Conservation (phyloP, 208 protist species). For the Trypanosoma melophagium region DNA sequence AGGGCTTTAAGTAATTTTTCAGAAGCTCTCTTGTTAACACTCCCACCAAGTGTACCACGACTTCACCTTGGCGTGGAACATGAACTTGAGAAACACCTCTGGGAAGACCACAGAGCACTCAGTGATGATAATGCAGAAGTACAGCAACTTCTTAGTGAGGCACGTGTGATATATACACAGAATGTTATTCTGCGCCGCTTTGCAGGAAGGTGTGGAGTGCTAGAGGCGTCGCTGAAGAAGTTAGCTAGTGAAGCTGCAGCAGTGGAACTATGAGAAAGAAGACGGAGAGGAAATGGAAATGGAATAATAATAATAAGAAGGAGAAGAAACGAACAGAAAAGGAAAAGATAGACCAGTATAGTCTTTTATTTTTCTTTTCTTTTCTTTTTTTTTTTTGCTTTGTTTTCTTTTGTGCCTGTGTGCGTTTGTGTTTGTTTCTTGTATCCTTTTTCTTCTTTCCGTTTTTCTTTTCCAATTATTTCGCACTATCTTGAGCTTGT, state of each 20-base stretch:
- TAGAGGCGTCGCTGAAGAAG: slow-evolving; percentile 44
- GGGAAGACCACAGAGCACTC: slow-evolving; percentile 60
- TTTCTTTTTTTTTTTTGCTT: slow-evolving; percentile 9
- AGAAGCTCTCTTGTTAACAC: slow-evolving; percentile 59
- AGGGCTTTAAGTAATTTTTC: slow-evolving; percentile 48
- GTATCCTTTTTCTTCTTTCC: not conserved
- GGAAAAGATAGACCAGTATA: too few species aligned
- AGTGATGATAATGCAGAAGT: slow-evolving; percentile 50
- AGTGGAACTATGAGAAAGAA: slow-evolving; percentile 4
- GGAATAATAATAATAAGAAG: not conserved
- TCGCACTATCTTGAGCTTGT: not conserved
- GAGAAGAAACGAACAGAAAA: not conserved
- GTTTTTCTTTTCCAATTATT: not conserved
- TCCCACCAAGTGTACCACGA: slow-evolving; percentile 36
- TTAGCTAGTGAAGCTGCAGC: slow-evolving; percentile 28
- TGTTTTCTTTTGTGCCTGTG: not conserved
- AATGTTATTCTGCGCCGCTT: slow-evolving; percentile 55
- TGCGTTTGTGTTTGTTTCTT: not conserved
- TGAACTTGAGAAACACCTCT: slow-evolving; percentile 71
- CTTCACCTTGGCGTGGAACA: slow-evolving; percentile 69
- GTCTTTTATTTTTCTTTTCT: too few species aligned
- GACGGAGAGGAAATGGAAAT: not conserved
- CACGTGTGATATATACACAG: slow-evolving; percentile 61
- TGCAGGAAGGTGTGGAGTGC: slow-evolving; percentile 30
- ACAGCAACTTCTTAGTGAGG: slow-evolving; percentile 36